Evolutionary conservation across 495 filamentous ascomycete genomes (phyloP).

Genomic region (Viridothelium virens): DNA sequence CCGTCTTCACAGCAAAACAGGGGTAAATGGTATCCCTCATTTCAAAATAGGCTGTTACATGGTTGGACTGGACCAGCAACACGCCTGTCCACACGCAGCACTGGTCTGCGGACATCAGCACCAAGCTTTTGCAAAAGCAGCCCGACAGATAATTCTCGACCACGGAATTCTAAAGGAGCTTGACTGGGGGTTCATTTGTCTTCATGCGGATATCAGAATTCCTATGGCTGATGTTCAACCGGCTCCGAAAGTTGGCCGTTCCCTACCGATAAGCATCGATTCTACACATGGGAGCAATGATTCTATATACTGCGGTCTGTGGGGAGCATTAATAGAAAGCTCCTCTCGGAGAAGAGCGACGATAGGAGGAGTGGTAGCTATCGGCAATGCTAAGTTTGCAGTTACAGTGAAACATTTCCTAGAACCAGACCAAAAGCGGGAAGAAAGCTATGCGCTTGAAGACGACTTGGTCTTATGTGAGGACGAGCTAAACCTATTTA

Average conservation of each 20-base stretch:
- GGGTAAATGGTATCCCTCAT: neutral
- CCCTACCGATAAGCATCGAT: no score
- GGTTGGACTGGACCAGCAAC: neutral
- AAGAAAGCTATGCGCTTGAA: neutral
- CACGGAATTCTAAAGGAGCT: neutral
- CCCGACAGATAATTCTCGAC: neutral
- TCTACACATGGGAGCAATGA: no score
- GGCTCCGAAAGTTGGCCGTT: no score
- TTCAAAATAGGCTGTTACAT: slow-evolving; percentile 4
- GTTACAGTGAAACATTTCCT: slow-evolving; percentile 8
- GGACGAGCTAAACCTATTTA: slow-evolving; percentile 2
- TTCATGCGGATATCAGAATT: slow-evolving; percentile 8
- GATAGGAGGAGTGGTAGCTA: slow-evolving; percentile 7
- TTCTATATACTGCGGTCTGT: neutral
- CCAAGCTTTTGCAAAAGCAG: neutral
- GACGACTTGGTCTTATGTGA: slow-evolving; percentile 3
- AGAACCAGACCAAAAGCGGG: neutral
- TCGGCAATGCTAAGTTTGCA: slow-evolving; percentile 1
- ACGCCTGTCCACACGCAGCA: slow-evolving; percentile 1
- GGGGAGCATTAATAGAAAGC: neutral
- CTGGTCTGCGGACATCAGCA: neutral
- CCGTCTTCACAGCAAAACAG: neutral
- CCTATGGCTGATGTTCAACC: neutral
- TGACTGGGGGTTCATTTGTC: neutral
- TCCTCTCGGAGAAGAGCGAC: neutral